These are phyloP conservation scores for Carallia brachiata DNA, from an alignment of 345 rosid species.

Conservation along the genomic window DNA sequence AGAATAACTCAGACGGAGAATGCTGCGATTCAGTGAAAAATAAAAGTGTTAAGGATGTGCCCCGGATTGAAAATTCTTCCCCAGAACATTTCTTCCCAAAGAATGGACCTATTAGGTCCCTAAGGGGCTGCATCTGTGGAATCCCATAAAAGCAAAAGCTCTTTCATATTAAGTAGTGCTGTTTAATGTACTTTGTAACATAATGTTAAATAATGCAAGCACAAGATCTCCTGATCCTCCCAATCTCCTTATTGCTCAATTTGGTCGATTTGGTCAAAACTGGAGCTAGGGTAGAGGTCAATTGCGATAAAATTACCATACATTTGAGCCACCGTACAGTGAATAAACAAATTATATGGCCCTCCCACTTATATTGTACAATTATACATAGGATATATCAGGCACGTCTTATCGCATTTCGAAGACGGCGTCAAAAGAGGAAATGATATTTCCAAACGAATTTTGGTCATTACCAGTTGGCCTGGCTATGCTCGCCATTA, in stretches of 20 bases:
- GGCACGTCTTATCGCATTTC: too few relatives aligned
- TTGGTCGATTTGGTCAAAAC: neutral
- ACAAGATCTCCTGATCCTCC: neutral
- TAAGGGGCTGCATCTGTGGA: neutral
- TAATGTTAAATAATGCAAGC: constrained; percentile 8
- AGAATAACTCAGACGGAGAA: constrained; percentile 22
- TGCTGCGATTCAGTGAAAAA: constrained; percentile 24
- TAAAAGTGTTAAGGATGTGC: constrained; percentile 14
- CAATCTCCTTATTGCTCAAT: neutral
- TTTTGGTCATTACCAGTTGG: too few relatives aligned
- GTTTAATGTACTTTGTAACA: constrained; percentile 4
- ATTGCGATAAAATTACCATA: too few relatives aligned
- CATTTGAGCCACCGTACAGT: too few relatives aligned
- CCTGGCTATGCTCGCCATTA: too few relatives aligned
- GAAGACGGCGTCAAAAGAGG: too few relatives aligned
- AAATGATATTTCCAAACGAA: too few relatives aligned
- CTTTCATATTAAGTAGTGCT: constrained; percentile 1
- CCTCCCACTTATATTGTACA: too few relatives aligned
- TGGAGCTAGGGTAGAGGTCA: too few relatives aligned
- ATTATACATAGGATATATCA: too few relatives aligned
- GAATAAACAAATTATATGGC: too few relatives aligned
- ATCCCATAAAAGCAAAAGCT: constrained; percentile 20
- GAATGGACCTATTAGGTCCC: constrained; percentile 69
- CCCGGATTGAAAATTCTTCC: constrained; percentile 36
- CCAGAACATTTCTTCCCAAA: constrained; percentile 68